Conservation (phyloP, 164 flowering plant genomes). For the Berberis thunbergii region DNA sequence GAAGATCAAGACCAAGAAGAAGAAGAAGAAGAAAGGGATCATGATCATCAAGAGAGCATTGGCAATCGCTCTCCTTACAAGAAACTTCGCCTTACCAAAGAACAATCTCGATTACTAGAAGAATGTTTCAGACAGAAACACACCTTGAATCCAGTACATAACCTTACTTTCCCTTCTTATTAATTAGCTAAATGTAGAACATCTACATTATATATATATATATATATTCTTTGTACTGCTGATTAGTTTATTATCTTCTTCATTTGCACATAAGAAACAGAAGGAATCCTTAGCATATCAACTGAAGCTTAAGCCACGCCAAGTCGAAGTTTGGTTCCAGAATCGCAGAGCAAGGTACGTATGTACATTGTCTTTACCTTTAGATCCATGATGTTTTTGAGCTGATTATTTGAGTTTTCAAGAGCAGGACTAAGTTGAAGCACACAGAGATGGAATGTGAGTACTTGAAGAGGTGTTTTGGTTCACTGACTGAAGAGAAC, state of each 20-base stretch:
- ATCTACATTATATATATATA: not conserved
- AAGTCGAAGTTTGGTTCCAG: conserved; percentile 96
- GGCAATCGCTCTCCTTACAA: not conserved
- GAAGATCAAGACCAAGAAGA: too few species aligned
- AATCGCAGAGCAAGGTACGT: conserved; percentile 79
- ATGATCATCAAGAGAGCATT: not conserved
- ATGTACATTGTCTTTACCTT: not conserved
- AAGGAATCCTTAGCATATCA: conserved; percentile 59
- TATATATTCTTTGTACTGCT: not conserved
- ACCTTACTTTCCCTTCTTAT: not conserved
- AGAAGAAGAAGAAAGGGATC: not conserved
- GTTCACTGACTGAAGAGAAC: conserved; percentile 74
- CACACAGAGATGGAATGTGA: conserved; percentile 92
- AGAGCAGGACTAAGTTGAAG: conserved; percentile 76
- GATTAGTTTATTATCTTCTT: not conserved
- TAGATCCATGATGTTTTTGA: not conserved
- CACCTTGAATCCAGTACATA: not conserved
- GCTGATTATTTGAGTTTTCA: too few species aligned
- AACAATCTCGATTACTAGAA: not conserved
- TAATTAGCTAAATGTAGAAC: not conserved
- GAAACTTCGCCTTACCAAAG: not conserved
- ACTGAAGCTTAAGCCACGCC: conserved; percentile 64
- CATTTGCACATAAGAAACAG: conserved; percentile 43
- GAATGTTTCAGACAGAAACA: not conserved
- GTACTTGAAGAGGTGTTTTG: conserved; percentile 78